phyloP scores from a whole-genome alignment of 2,329 filamentous ascomycete species.

The Paraphaeosphaeria sporulosa region DNA sequence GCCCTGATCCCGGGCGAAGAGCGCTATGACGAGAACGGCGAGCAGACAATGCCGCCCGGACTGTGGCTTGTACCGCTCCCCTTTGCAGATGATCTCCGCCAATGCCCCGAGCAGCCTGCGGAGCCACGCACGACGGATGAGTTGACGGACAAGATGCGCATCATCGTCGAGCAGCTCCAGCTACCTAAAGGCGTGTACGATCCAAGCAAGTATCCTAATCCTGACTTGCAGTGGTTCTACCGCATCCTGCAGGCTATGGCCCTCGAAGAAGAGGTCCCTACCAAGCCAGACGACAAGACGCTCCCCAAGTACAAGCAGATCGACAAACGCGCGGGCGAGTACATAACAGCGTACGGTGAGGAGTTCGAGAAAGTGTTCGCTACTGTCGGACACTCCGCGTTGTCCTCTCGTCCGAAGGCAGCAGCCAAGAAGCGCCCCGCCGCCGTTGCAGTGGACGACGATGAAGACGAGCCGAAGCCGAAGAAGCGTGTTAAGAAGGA shows the following conservation, averaged over 20 bases:
- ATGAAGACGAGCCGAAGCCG: conserved; percentile 30
- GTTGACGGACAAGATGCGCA: conserved; percentile 82
- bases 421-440: conserved; percentile 53
- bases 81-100: conserved; percentile 86
- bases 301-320: conserved; percentile 87
- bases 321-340: conserved; percentile 80
- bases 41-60: conserved; percentile 78
- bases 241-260: conserved; percentile 90
- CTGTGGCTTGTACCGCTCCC: conserved; percentile 90
- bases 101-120: conserved; percentile 70
- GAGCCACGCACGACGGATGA: conserved; percentile 62
- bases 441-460: conserved; percentile 23
- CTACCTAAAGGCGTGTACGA: conserved; percentile 87
- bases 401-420: conserved; percentile 49
- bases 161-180: conserved; percentile 83
- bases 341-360: conserved; percentile 78
- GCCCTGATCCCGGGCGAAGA: conserved; percentile 81
- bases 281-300: conserved; percentile 77
- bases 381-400: conserved; percentile 47
- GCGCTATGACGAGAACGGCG: conserved; percentile 67
- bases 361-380: conserved; percentile 68
- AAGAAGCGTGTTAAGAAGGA: conserved; percentile 41
- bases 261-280: conserved; percentile 87
- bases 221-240: conserved; percentile 96
- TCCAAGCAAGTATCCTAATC: conserved; percentile 88